Base-by-base conservation (phyloP, 495 filamentous ascomycete species). In the Penicillium egyptiacum region DNA sequence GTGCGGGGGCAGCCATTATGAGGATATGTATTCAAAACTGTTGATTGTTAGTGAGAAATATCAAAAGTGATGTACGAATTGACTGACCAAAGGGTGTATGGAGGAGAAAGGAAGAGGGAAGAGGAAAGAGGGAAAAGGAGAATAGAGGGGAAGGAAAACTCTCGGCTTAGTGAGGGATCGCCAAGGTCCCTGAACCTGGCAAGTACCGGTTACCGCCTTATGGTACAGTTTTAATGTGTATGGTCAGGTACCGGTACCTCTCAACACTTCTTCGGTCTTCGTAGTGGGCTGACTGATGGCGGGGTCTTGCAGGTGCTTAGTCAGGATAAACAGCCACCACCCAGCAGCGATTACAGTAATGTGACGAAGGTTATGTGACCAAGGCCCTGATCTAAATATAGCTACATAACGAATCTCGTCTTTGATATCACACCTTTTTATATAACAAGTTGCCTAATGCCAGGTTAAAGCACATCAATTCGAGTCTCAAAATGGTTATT, bases 1-100 rank as follows among this genome's bases (percentile, higher is more conserved):
- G 81, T 65, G 92, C 93, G 75, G 92, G 92, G 71, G 91, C 88
- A 81, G 75, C 67, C 76, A 79, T 79, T 64, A 58, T 74, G 64
- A 59, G 47, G 4, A 33, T 55, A 41, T 60, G 51, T 50, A 22
- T 53, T 42, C 37, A 35, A 28, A 58, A 62, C 44, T 52, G 26
- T 4, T 35, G 40, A 46, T 47, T 23, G 53, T 64, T 41, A 64
- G 62, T 53, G 46, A 48, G 31, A 57, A 39, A 41, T n/a, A 31
- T 28, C 6, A 22, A 23, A 14, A 40, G 28, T 16, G 19, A 52
- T 6, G 45, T 50, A 41, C 35, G 46, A 25, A 42, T 40, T 22
- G 37, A 53, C 39, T 53, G 39, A 53, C 50, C 50, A 33, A 46
- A 55, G 17, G 17, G 25, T 44, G 47, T 40, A 54, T 49, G 39